Conservation (phyloP, 306 rosid species). For the Prunus fruticosa region DNA sequence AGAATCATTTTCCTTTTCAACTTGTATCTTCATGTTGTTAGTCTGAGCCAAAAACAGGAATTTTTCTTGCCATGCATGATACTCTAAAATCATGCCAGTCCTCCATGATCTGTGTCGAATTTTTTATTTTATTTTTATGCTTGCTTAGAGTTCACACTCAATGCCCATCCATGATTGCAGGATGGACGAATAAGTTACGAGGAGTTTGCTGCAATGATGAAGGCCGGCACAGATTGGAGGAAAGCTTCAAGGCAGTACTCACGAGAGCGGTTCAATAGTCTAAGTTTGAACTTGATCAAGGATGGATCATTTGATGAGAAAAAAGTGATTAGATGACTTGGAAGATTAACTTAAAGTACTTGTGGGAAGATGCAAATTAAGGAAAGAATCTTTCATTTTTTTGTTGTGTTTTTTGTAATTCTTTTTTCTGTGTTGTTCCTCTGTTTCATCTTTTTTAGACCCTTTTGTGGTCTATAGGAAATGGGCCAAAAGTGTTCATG, state of each 20-base stretch:
- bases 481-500: conserved; percentile 23
- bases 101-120: neutral
- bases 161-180: conserved; percentile 38
- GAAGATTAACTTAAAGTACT: conserved; percentile 13
- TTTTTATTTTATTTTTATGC: neutral
- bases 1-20: neutral
- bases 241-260: conserved; percentile 97
- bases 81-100: neutral
- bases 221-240: conserved; percentile 98
- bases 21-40: neutral
- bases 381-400: conserved; percentile 11
- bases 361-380: conserved; percentile 27
- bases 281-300: conserved; percentile 61
- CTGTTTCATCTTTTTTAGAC: conserved; percentile 9
- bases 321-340: conserved; percentile 33
- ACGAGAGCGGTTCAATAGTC: conserved; percentile 79
- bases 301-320: conserved; percentile 68
- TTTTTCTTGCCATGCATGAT: neutral
- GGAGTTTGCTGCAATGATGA: conserved; percentile 91
- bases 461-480: conserved; percentile 35
- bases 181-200: conserved; percentile 88
- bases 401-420: conserved; percentile 21
- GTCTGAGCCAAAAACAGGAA: neutral
- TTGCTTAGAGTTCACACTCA: conserved; percentile 6
- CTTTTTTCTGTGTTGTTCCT: neutral